Base-by-base conservation (phyloP, 257 asterid species). In the Echites panduratus region DNA sequence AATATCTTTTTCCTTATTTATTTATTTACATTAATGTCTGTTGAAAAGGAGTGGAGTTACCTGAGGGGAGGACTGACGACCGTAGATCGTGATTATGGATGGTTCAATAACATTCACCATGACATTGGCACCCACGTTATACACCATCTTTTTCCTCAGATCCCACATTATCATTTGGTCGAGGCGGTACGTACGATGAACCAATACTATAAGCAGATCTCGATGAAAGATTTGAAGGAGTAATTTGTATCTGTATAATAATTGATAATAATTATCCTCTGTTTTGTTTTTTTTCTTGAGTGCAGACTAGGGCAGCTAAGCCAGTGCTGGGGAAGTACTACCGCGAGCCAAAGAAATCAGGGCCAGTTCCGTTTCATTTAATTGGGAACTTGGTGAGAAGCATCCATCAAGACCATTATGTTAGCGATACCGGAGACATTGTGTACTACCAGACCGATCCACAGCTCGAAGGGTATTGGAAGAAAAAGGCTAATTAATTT, bases 111-210 rank as follows among this genome's bases (percentile, higher is more conserved):
- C 49, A 83, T 92, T 68, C 98, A 92, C 27, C 98, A 90, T 58
- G 97, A 92, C 59, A 90, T 92, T 78, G 98, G 98, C 73, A 90
- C 98, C 54, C 98, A 92, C 40, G 97, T 92, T 65, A 79, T 90
- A 24, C 96, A 92, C 75, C 98, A 92, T 66, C 89, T 92, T 44
- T 92, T 92, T 49, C 98, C 98, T 77, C 98, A 90, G 81, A 92
- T 90, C 76, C 97, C 97, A 24, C 98, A 92, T 75, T 92, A 92
- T 68, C 94, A 92, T 79, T 75, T 92, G 8, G 79, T 79, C 0
- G 98, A 92, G 71, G 98, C 98, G 81, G 98, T 92, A 77, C 76
- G 98, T 92, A 77, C 76, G 79, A 50, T 32, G 38, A 32, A 32
- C 38, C 38, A 32, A 32, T 32, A 32, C 3, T 32, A 1, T 32